Evolutionary conservation across 2,329 filamentous ascomycete species (phyloP), one percentile per base, ranked within the genome.

Genomic region (Fusarium paranaense): DNA sequence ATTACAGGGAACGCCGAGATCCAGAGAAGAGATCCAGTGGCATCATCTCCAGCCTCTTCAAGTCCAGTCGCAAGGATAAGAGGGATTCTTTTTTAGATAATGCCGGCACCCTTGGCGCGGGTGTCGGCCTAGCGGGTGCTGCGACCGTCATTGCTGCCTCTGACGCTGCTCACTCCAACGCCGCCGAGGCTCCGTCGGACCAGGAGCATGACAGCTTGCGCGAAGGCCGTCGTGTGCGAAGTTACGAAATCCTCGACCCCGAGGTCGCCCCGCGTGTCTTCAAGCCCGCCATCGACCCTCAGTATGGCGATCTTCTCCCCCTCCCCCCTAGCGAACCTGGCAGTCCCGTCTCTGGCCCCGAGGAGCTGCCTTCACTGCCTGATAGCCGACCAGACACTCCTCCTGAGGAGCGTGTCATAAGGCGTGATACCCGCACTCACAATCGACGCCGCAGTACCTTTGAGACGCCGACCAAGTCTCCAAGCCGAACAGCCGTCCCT

Each of bases 21-120:
- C 70, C 67, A 14, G 83, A 81, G 72, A 88, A 84, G 74, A 78
- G 82, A 61, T 81, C 82, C 25, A 83, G 81, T 59, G 83, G 85
- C 40, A 81, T 87, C 27, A 84, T 90, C 72, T 88, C 89, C 64
- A 84, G 83, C 76, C 83, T 88, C 70, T 84, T 87, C 80, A 87
- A 85, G 70, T 82, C 83, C 13, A 83, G 83, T 57, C 83, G 83
- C 73, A 83, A 83, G 59, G 82, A 84, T 66, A 80, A 80, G 71
- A 83, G 85, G 81, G 82, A 87, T 84, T 90, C 90, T 92, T 92
- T 92, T 91, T 91, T 92, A 92, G 90, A 83, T 92, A 90, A 89
- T 87, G 89, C 90, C 90, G 90, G 85, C 88, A 92, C 87, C 87
- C 86, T 88, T 90, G 90, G 90, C 90, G 89, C 88, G 86, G 90